Base-by-base conservation (phyloP, 31 red algal genomes). In the Asparagopsis taxiformis region DNA sequence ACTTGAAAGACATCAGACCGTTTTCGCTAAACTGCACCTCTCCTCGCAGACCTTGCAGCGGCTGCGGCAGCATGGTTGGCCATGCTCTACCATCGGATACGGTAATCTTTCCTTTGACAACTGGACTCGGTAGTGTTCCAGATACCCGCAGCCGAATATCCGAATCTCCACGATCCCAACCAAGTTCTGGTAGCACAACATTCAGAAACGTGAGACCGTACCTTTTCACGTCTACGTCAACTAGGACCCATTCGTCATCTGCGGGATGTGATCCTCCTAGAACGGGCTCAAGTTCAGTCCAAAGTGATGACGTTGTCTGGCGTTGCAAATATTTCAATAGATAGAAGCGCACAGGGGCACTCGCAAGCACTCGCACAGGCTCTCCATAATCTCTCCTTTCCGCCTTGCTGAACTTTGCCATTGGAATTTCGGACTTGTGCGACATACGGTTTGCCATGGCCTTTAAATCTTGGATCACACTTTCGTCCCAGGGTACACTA, bases 311-410 rank as follows among this genome's bases (percentile, higher is more conserved):
- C 31, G 82, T 28, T 31, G 71, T 56, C 46, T 49, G 44, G 4
- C 52, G 56, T 51, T 70, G 59, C 9, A 86, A 21, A 48, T 86
- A 76, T 32, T 74, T 51, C 22, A 74, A 51, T 9, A 86, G 7
- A 37, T 86, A 86, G 19, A 76, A 68, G 8, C 71, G 82, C 25
- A 86, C 70, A 8, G 70, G 82, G 7, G 82, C 82, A 36, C 82
- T 86, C 50, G 76, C 58, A 23, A 36, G 71, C 8, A 86, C 61
- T 3, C 17, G 48, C n/a, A 75, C 35, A n/a, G 49, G 23, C 31
- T 82, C 77, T 38, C 63, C 53, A 20, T 0, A 46, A 29, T 58
- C 69, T 23, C 31, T 11, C 28, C 43, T 10, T 31, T 39, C 77
- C 8, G 13, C 52, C 20, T 62, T 31, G 5, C 2, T 17, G 16